These are phyloP conservation scores for Forsythia suspensa DNA, from an alignment of 257 asterid species.

Conservation along the genomic window DNA sequence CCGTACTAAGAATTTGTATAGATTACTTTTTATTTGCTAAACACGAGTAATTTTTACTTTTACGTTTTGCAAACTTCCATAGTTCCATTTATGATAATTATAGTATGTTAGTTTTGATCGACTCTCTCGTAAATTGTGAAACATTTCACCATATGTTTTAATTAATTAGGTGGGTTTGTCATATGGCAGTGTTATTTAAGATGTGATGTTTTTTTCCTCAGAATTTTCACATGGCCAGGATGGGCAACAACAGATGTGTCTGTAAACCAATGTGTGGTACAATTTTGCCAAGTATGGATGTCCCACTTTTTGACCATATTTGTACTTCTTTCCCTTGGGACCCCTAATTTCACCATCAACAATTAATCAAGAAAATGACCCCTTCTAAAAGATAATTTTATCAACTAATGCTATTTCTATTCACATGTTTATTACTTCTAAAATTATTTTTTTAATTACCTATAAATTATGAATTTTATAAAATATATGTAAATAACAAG, in stretches of 20 bases:
- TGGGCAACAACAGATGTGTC: slow-evolving; percentile 35
- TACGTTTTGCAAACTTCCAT: too few relatives aligned
- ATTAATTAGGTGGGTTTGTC: neutral
- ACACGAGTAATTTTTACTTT: too few relatives aligned
- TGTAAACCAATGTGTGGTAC: slow-evolving; percentile 17
- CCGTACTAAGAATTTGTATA: too few relatives aligned
- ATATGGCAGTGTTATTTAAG: neutral
- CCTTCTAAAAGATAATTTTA: neutral
- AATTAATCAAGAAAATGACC: neutral
- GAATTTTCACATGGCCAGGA: slow-evolving; percentile 57
- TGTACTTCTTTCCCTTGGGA: slow-evolving; percentile 2
- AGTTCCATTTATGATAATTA: neutral
- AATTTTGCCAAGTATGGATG: slow-evolving; percentile 17
- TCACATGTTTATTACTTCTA: neutral
- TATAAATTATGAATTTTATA: too few relatives aligned
- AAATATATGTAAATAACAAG: too few relatives aligned
- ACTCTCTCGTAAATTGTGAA: slow-evolving; percentile 13
- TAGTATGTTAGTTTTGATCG: neutral
- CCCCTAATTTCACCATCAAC: slow-evolving; percentile 12
- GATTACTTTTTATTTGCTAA: too few relatives aligned
- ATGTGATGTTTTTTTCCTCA: slow-evolving; percentile 18
- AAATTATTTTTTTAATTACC: neutral
- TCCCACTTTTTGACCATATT: slow-evolving; percentile 5
- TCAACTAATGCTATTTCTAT: too few relatives aligned
- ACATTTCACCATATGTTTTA: slow-evolving; percentile 12